phyloP scores from a whole-genome alignment of 768 basidiomycete genomes.

The Phylloporus sp. region DNA sequence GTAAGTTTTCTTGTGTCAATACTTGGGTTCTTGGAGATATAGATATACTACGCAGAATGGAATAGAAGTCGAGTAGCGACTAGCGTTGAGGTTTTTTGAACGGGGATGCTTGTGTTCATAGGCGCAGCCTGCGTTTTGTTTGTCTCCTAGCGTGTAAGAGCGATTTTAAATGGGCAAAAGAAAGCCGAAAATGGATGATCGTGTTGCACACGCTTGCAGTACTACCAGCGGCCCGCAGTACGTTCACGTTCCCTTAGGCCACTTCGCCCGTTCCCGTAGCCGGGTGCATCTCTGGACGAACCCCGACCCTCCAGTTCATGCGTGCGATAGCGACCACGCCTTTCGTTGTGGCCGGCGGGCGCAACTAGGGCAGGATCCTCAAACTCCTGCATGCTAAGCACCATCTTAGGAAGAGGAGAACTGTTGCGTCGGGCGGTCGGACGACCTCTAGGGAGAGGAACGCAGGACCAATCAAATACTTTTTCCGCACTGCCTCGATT shows the following conservation, averaged over 20 bases:
- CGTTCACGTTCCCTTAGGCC: conserved; percentile 49
- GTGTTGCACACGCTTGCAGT: neutral
- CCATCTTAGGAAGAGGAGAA: conserved; percentile 53
- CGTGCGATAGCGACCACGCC: conserved; percentile 52
- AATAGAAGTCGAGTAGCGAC: conserved; percentile 26
- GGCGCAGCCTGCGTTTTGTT: conserved; percentile 23
- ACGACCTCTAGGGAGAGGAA: conserved; percentile 40
- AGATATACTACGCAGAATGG: conserved; percentile 34
- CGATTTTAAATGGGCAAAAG: conserved; percentile 10
- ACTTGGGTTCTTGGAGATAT: conserved; percentile 33
- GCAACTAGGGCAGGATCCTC: conserved; percentile 29
- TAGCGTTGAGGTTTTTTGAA: conserved; percentile 26
- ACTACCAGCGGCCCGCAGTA: conserved; percentile 26
- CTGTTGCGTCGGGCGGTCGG: conserved; percentile 51
- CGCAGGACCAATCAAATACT: conserved; percentile 46
- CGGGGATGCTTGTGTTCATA: conserved; percentile 24
- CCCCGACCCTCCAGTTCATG: conserved; percentile 50
- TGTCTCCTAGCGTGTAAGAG: conserved; percentile 4
- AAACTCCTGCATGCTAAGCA: conserved; percentile 34
- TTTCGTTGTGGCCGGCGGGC: conserved; percentile 22
- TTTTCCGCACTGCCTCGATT: conserved; percentile 39
- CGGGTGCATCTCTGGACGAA: conserved; percentile 48
- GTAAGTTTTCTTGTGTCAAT: conserved; percentile 29
- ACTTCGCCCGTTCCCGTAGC: conserved; percentile 61
- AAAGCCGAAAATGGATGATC: neutral